Percentiles rank a stretch among this genome's conserved stretches.
Evolutionary conservation across 2,329 filamentous ascomycete genomes (phyloP).

Genomic region (Verticillium isaacii): DNA sequence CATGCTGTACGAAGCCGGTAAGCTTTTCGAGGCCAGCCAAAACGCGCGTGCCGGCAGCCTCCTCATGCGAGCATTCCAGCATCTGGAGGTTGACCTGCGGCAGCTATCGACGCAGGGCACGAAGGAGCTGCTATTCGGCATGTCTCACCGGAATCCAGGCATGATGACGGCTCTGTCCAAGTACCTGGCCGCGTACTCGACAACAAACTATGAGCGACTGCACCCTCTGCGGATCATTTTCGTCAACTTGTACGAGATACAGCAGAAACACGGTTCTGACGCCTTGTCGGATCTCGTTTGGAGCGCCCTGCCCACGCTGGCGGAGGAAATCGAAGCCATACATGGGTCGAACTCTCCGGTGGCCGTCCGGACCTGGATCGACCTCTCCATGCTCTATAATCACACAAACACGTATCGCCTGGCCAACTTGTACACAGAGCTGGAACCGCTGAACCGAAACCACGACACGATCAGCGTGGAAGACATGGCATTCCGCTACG

Average conservation of each 20-base stretch:
- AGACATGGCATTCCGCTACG: conserved; percentile 31
- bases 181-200: conserved; percentile 37
- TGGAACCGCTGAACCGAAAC: conserved; percentile 27
- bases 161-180: conserved; percentile 42
- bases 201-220: conserved; percentile 36
- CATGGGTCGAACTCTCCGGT: conserved; percentile 38
- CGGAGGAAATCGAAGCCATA: conserved; percentile 38
- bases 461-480: conserved; percentile 27
- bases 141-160: conserved; percentile 37
- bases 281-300: conserved; percentile 38
- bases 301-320: conserved; percentile 34
- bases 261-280: conserved; percentile 37
- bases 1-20: conserved; percentile 37
- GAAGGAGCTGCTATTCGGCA: conserved; percentile 35
- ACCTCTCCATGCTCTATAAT: conserved; percentile 34
- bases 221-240: conserved; percentile 39
- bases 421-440: conserved; percentile 30
- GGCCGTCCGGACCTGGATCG: conserved; percentile 36
- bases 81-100: conserved; percentile 35
- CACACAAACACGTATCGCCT: conserved; percentile 29
- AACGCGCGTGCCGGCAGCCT: conserved; percentile 32
- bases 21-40: conserved; percentile 34
- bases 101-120: conserved; percentile 38
- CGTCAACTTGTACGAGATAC: conserved; percentile 36
- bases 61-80: conserved; percentile 37